phyloP scores from a whole-genome alignment of 352 stramenopile genomes.

The Pythium diclinum region DNA sequence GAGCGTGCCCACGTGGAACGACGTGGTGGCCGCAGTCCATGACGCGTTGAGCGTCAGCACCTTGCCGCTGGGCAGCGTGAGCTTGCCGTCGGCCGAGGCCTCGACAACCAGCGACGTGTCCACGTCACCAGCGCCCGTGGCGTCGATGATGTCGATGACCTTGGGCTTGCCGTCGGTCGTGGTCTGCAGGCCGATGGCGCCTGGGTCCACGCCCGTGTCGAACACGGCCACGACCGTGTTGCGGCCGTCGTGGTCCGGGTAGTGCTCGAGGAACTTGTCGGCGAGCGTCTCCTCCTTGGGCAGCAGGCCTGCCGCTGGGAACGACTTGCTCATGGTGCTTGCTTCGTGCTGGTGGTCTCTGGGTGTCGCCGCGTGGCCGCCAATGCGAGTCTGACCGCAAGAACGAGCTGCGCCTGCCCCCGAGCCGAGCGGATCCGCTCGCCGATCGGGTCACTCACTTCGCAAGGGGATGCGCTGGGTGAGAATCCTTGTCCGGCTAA shows the following conservation, averaged over 20 bases:
- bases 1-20: conserved; percentile 84
- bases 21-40: conserved; percentile 50
- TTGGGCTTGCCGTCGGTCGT: conserved; percentile 89
- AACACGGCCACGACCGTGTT: conserved; percentile 93
- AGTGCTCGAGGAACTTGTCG: conserved; percentile 66
- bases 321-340: conserved; percentile 41
- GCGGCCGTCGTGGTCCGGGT: conserved; percentile 89
- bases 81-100: conserved; percentile 40
- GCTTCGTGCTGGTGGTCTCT: background rate
- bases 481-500: conserved; percentile 5
- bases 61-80: conserved; percentile 41
- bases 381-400: conserved; percentile 4
- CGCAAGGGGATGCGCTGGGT: background rate
- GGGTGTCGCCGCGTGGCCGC: conserved; percentile 1
- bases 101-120: conserved; percentile 74
- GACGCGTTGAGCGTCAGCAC: conserved; percentile 72
- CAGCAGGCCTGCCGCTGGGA: conserved; percentile 68
- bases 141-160: conserved; percentile 95
- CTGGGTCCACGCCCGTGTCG: conserved; percentile 95
- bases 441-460: background rate
- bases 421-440: background rate
- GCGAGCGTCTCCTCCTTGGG: conserved; percentile 92
- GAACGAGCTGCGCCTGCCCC: no score
- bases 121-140: conserved; percentile 92
- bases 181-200: conserved; percentile 80